A percentile compares a stretch with the other conserved stretches of the same genome.
phyloP scores from a whole-genome alignment of 805 yeast species.

The Cyberlindnera misumaiensis region DNA sequence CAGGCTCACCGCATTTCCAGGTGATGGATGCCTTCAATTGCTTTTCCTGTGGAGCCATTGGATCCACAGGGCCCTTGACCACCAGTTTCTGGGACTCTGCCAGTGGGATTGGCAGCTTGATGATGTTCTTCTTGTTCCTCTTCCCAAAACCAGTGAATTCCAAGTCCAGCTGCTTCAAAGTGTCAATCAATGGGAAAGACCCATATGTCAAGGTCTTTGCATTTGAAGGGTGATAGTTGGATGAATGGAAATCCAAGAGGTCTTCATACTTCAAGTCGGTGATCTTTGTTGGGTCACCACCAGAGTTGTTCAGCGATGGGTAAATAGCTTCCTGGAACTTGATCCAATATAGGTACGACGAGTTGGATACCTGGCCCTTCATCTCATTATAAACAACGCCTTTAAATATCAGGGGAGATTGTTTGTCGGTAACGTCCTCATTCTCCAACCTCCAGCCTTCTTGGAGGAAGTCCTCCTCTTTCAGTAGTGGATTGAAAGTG shows the following conservation, averaged over 20 bases:
- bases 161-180: slow-evolving; percentile 48
- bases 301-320: slow-evolving; percentile 82
- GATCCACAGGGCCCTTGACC: slow-evolving; percentile 75
- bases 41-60: slow-evolving; percentile 54
- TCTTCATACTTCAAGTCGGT: slow-evolving; percentile 71
- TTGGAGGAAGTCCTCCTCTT: slow-evolving; percentile 78
- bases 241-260: slow-evolving; percentile 65
- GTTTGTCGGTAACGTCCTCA: slow-evolving; percentile 46
- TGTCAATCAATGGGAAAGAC: slow-evolving; percentile 54
- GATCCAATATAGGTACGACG: slow-evolving; percentile 80
- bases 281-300: slow-evolving; percentile 86
- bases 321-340: slow-evolving; percentile 77
- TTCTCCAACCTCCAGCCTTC: slow-evolving; percentile 98
- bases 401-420: slow-evolving; percentile 65
- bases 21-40: slow-evolving; percentile 81
- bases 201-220: slow-evolving; percentile 87
- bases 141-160: slow-evolving; percentile 49
- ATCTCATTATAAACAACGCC: slow-evolving; percentile 98
- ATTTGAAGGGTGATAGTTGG: slow-evolving; percentile 85
- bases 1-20: slow-evolving; percentile 78
- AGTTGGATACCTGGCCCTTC: slow-evolving; percentile 94
- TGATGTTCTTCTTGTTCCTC: slow-evolving; percentile 31
- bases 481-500: slow-evolving; percentile 73
- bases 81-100: slow-evolving; percentile 27
- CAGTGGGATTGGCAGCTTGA: slow-evolving; percentile 26